Evolutionary conservation across 768 basidiomycete genomes (phyloP), one percentile per base, ranked within the genome.

Genomic region (Panaeolus cyanescens): DNA sequence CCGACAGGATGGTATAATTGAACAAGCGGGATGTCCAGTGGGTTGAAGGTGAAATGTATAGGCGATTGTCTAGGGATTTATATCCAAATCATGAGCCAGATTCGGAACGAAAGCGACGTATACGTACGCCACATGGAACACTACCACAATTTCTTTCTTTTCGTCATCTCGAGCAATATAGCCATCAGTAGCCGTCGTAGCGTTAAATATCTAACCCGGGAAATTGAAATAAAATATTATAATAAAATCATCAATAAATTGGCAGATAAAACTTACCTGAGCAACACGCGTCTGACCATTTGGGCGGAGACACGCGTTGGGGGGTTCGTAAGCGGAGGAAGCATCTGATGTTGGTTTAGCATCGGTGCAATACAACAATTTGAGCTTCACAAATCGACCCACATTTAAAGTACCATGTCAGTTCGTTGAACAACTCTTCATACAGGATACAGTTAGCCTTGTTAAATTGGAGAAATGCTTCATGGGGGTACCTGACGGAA

Each of bases 131-230:
- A 77, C 79, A 30, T 75, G 70, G 56, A 79, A 72, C 5, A 76
- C 69, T n/a, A 80, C 68, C 15, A 80, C 62, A 31, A 80, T 76
- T 59, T 80, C 79, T 60, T 74, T 68, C 25, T 74, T 64, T 15
- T 32, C 58, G 56, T 78, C 74, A 62, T 80, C 79, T 15, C 77
- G 70, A 2, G 68, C 73, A 13, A 80, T 66, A 59, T 75, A 75
- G 3, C 75, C 77, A 62, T 75, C 68, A 7, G 76, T 75, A 22
- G 65, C 70, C 1, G 39, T 42, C n/a, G 12, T 8, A 6, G 5
- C 5, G 12, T 42, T 22, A n/a, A n/a, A 42, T 2, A 42, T 42
- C 39, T 42, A n/a, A n/a, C n/a, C n/a, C n/a, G n/a, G n/a, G n/a
- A n/a, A n/a, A 22, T n/a, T n/a, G n/a, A n/a, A n/a, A n/a, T n/a